Percentiles rank a stretch among this genome's conserved stretches.
Evolutionary conservation across 305 asterid species (phyloP).

Genomic region (Solanum chacoense): DNA sequence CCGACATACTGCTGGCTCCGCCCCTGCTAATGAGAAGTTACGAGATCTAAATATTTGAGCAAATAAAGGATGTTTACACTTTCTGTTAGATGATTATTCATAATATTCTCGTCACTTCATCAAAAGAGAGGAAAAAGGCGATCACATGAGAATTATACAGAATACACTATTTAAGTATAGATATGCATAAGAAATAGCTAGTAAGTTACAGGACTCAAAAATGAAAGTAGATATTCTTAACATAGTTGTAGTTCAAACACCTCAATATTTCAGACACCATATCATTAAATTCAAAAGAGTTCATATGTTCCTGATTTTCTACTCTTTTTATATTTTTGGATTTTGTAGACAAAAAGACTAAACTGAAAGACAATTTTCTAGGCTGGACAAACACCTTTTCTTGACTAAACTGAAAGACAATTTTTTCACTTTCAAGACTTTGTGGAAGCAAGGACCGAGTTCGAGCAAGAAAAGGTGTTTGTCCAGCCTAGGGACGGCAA

Average conservation of each 20-base stretch:
- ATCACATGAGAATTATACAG: background rate
- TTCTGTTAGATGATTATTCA: background rate
- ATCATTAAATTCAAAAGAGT: background rate
- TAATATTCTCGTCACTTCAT: background rate
- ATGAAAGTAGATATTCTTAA: background rate
- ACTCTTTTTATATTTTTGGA: background rate
- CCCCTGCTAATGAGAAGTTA: background rate
- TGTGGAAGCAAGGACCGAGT: background rate
- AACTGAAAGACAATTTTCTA: background rate
- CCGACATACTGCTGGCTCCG: no score
- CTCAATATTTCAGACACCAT: background rate
- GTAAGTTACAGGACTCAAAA: background rate
- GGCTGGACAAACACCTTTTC: no score
- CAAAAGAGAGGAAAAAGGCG: background rate
- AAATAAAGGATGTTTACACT: background rate
- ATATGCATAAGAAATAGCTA: background rate
- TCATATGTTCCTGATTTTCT: background rate
- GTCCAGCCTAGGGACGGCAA: background rate
- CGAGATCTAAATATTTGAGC: background rate
- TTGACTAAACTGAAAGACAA: background rate
- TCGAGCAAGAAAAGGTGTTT: background rate
- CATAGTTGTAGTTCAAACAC: background rate
- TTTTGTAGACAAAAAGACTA: background rate
- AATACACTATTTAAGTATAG: background rate
- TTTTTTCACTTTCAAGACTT: background rate